A percentile compares a stretch with the other conserved stretches of the same genome.
Conservation (phyloP, 2,329 filamentous ascomycete genomes). For the Xylaria sp. region DNA sequence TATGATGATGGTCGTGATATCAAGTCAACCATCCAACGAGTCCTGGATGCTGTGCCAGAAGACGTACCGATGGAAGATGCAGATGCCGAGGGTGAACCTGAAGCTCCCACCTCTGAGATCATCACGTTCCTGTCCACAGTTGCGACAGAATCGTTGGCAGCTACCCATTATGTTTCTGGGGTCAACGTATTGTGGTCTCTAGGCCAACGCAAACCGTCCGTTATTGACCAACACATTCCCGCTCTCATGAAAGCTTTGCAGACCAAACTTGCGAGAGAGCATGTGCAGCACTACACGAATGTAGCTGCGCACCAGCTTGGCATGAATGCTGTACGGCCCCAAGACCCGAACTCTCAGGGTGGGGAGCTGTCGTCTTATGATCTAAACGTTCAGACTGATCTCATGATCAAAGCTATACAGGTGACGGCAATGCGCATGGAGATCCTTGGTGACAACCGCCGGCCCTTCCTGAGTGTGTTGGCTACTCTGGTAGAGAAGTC, state of each 20-base stretch:
- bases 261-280: constrained; percentile 87
- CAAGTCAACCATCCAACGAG: constrained; percentile 74
- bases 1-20: constrained; percentile 71
- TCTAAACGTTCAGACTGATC: constrained; percentile 81
- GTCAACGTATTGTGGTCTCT: constrained; percentile 95
- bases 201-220: constrained; percentile 78
- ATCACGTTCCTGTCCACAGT: constrained; percentile 82
- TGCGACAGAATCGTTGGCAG: constrained; percentile 83
- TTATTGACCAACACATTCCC: constrained; percentile 87
- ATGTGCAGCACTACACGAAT: constrained; percentile 75
- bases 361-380: constrained; percentile 73
- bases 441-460: constrained; percentile 82
- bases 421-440: constrained; percentile 92
- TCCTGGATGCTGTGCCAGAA: constrained; percentile 87
- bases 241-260: constrained; percentile 93
- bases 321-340: constrained; percentile 44
- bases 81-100: constrained; percentile 82
- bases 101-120: constrained; percentile 83
- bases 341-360: constrained; percentile 57
- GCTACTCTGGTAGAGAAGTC: constrained; percentile 96
- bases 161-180: constrained; percentile 79
- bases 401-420: constrained; percentile 95
- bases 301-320: constrained; percentile 55
- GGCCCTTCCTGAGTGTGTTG: constrained; percentile 92
- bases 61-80: constrained; percentile 73